Conservation (phyloP, 257 asterid species). For the Fraxinus cuspidata region DNA sequence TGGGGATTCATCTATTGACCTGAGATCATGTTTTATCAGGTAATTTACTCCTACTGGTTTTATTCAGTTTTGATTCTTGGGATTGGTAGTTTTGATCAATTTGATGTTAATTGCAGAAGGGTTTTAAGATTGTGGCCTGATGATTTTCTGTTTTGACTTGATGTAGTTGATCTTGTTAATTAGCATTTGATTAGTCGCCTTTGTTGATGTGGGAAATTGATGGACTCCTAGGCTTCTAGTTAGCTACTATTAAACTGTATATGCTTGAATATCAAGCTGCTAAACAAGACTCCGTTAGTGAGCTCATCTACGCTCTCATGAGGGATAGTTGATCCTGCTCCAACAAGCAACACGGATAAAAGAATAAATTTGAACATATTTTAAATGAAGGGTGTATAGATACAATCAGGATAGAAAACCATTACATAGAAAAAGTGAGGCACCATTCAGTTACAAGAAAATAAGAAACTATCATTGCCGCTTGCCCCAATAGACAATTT, state of each 20-base stretch:
- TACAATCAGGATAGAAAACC: too few relatives aligned
- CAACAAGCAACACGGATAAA: background rate
- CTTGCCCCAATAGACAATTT: too few relatives aligned
- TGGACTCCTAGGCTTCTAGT: background rate
- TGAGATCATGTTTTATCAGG: slow-evolving; percentile 78
- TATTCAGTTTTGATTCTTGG: background rate
- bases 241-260: background rate
- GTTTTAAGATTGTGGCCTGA: background rate
- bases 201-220: background rate
- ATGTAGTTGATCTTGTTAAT: background rate
- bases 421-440: too few relatives aligned
- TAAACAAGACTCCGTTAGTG: background rate
- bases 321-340: background rate
- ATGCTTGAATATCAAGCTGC: background rate
- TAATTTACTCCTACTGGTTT: background rate
- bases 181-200: background rate
- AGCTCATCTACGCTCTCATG: background rate
- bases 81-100: background rate
- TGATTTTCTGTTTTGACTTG: background rate
- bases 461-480: too few relatives aligned
- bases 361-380: too few relatives aligned
- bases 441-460: too few relatives aligned
- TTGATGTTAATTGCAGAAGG: background rate
- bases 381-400: too few relatives aligned
- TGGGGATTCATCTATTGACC: slow-evolving; percentile 88